phyloP scores from a whole-genome alignment of 768 basidiomycete species.

The Lentinus brumalis region DNA sequence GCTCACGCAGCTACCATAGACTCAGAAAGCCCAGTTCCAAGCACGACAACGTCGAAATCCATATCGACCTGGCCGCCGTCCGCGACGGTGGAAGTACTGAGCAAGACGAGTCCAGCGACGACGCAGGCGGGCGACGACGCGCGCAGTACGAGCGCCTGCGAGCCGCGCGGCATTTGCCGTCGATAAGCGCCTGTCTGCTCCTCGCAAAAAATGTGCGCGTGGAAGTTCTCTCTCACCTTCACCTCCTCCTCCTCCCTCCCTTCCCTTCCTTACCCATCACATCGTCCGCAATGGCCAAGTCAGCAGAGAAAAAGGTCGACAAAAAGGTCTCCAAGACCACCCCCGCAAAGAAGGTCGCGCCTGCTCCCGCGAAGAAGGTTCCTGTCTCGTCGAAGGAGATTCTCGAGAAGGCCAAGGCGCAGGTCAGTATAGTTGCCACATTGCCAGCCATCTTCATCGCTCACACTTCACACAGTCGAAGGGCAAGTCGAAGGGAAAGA shows the following conservation, averaged over 20 bases:
- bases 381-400: conserved; percentile 46
- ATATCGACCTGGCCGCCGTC: conserved; percentile 19
- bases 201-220: conserved; percentile 24
- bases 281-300: conserved; percentile 40
- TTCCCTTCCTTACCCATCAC: conserved; percentile 7
- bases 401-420: conserved; percentile 40
- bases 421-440: conserved; percentile 4
- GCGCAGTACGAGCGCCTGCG: not conserved
- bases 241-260: conserved; percentile 14
- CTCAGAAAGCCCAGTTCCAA: conserved; percentile 82
- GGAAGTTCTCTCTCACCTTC: conserved; percentile 10
- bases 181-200: conserved; percentile 6
- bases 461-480: conserved; percentile 3
- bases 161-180: not conserved
- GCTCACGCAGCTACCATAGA: conserved; percentile 90
- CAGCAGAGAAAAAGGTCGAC: conserved; percentile 37
- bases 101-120: not conserved
- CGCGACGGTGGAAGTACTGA: not conserved
- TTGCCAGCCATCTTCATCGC: not conserved
- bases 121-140: not conserved
- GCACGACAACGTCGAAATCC: conserved; percentile 66
- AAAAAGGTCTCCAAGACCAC: conserved; percentile 37
- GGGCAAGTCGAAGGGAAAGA: conserved; percentile 20
- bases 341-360: conserved; percentile 36
- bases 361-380: conserved; percentile 27